Conservation (phyloP, 139 green algal species). For the Micractinium conductrix region DNA sequence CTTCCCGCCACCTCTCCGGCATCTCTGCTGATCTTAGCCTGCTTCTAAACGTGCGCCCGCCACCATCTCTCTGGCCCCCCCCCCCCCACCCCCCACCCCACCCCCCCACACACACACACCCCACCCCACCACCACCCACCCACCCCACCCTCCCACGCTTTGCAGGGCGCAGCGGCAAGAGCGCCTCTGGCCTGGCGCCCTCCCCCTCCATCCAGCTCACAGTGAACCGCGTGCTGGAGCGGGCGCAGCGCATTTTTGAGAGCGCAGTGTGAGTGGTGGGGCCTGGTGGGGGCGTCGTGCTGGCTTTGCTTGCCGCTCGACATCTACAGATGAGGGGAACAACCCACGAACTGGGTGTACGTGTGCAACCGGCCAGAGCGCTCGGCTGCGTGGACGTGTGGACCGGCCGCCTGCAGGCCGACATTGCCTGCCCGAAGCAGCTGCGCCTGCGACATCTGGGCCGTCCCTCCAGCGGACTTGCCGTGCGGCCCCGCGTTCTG, state of each 20-base stretch:
- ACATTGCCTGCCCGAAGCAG: no score
- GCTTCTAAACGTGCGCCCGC: not conserved
- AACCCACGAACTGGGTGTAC: not conserved
- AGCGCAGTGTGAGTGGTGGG: not conserved
- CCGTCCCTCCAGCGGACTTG: not conserved
- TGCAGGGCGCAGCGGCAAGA: not conserved
- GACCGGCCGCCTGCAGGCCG: not conserved
- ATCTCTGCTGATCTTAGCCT: not conserved
- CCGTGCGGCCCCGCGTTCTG: not conserved
- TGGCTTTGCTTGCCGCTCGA: not conserved
- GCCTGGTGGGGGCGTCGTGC: not conserved
- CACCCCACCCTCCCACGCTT: not conserved
- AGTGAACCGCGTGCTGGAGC: slow-evolving; percentile 6
- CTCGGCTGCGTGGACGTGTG: not conserved
- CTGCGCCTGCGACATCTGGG: not conserved
- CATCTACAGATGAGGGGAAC: not conserved
- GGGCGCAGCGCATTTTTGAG: not conserved
- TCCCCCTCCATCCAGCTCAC: slow-evolving; percentile 9
- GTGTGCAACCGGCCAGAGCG: not conserved
- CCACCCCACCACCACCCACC: not conserved
- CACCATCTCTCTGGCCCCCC: not conserved
- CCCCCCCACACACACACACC: no score
- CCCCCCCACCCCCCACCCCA: no score
- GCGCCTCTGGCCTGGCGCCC: not conserved
- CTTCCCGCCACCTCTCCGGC: not conserved